Conservation (phyloP, 2,329 filamentous ascomycete genomes). For the Cryphonectria nitschkei region DNA sequence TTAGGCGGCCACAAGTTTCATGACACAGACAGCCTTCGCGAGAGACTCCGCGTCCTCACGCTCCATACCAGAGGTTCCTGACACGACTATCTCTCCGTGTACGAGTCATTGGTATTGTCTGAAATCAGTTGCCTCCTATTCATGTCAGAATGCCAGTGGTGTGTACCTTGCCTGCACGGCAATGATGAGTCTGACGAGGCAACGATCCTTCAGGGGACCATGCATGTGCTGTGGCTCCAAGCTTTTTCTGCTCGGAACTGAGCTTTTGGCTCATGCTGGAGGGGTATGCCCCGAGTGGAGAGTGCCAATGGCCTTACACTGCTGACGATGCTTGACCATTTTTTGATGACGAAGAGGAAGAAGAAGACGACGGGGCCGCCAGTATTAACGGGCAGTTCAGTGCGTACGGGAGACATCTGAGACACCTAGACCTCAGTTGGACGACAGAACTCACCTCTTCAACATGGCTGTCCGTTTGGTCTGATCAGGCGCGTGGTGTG, state of each 20-base stretch:
- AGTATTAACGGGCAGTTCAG: not conserved
- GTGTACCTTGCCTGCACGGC: not conserved
- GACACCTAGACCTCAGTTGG: not conserved
- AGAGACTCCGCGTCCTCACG: not conserved
- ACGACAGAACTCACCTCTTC: not conserved
- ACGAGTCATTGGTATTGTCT: not conserved
- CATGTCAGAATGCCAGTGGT: not conserved
- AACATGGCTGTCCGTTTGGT: not conserved
- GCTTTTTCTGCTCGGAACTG: not conserved
- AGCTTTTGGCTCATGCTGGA: not conserved
- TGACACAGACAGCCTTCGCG: not conserved
- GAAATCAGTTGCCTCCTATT: not conserved
- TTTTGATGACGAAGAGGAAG: too few species aligned
- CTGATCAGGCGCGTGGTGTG: not conserved
- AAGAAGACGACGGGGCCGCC: not conserved
- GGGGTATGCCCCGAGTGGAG: not conserved
- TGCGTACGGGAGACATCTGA: not conserved
- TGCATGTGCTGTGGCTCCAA: not conserved
- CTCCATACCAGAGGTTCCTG: not conserved
- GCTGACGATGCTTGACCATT: not conserved
- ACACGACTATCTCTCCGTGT: not conserved
- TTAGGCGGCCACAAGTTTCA: not conserved
- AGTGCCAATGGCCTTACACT: not conserved
- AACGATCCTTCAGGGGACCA: not conserved
- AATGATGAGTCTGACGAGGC: not conserved